Base-by-base conservation (phyloP, 2,329 filamentous ascomycete species). In the Beauveria rudraprayagi region DNA sequence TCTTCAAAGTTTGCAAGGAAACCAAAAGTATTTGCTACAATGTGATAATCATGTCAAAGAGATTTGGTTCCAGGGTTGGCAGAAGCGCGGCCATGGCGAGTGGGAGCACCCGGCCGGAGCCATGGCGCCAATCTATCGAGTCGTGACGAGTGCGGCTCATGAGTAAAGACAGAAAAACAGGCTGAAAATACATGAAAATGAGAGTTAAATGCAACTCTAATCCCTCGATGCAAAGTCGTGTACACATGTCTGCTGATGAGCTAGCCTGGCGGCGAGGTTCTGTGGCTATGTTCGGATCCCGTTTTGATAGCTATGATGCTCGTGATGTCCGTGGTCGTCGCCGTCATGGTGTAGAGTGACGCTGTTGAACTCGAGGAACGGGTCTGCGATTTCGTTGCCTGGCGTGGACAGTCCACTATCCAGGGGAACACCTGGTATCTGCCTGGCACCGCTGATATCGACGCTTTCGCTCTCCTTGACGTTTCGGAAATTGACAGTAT, bases 291-390 rank as follows among this genome's bases (percentile, higher is more conserved):
- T 62, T 40, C 63, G 60, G 16, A 62, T 60, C 54, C 66, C 63
- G 43, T 65, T 60, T 53, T 65, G 62, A 51, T 65, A 63, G 28
- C 67, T 69, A 11, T 67, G 69, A 56, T 67, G 64, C 26, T 70
- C 69, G 58, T 76, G 71, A 51, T 66, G 66, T 17, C 52, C 24
- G 61, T 86, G 79, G 55, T 92, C 90, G 67, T 97, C 93, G 17
- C 92, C 94, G 61, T 97, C 94, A 71, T 99, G 94, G 74, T 97
- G 93, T 64, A 99, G 80, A 56, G 94, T 99, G 47, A 99, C 92
- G 71, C 91, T 96, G 80, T 97, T 99, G 76, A 99, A 99, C 74
- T 97, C 94, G 75, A 97, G 91, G 71, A 99, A 99, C 1, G 94
- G 94, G 80, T 99, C 94, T 3, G 84, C 80, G 43, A 88, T 72